Evolutionary conservation across 352 stramenopile species (phyloP).

Genomic region (Globisporangium cederbergense): DNA sequence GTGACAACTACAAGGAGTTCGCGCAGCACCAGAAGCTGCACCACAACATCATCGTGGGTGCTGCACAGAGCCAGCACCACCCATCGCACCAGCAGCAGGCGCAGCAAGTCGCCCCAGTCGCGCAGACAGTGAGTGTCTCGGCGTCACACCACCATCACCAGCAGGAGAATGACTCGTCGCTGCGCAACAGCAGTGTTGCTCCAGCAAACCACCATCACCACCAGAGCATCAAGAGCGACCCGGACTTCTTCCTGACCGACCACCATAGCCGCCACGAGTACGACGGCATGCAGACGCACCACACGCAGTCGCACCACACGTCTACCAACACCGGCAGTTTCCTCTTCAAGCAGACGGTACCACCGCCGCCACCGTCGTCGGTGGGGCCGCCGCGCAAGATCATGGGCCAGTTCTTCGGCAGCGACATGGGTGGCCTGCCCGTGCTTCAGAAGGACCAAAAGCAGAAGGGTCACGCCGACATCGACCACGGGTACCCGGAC

Average conservation of each 20-base stretch:
- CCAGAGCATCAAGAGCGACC: constrained; percentile 13
- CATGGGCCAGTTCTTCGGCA: constrained; percentile 36
- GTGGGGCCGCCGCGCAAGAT: constrained; percentile 29
- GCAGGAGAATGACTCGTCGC: constrained; percentile 26
- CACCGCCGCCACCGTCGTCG: constrained; percentile 8
- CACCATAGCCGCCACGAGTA: constrained; percentile 14
- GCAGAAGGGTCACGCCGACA: constrained; percentile 12
- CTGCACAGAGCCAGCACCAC: constrained; percentile 18
- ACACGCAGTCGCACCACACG: constrained; percentile 17
- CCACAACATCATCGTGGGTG: constrained; percentile 68
- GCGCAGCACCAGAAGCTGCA: constrained; percentile 72
- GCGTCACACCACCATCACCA: not conserved
- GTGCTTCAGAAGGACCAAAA: constrained; percentile 43
- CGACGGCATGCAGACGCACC: constrained; percentile 17
- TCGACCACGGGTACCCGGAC: constrained; percentile 36
- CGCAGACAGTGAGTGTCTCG: not conserved
- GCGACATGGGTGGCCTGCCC: constrained; percentile 19
- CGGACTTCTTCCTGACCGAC: constrained; percentile 14
- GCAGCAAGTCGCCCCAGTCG: not conserved
- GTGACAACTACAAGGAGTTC: constrained; percentile 87
- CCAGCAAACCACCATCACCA: not conserved
- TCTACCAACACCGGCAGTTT: constrained; percentile 25
- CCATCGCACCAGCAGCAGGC: not conserved
- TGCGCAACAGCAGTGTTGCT: constrained; percentile 5
- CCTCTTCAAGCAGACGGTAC: constrained; percentile 38